Percentiles rank a stretch among this genome's conserved stretches.
These are phyloP conservation scores for Diaporthe eres DNA, from an alignment of 2,329 filamentous ascomycete genomes.

Conservation along the genomic window DNA sequence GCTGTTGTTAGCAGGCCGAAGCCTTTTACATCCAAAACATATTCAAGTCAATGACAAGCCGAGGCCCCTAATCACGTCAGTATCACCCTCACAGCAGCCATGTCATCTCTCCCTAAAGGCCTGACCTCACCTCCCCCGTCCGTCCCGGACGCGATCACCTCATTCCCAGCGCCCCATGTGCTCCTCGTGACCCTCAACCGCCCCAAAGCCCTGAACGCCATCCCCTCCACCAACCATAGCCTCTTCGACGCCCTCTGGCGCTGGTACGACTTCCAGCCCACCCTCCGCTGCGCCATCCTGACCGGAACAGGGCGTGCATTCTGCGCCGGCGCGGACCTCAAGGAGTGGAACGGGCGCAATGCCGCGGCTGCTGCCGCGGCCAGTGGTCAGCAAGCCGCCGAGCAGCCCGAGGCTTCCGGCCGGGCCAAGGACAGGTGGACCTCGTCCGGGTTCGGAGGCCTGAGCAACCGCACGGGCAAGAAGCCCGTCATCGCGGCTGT, in stretches of 20 bases:
- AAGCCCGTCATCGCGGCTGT: slow-evolving; percentile 85
- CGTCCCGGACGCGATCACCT: slow-evolving; percentile 58
- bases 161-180: slow-evolving; percentile 67
- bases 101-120: slow-evolving; percentile 29
- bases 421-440: slow-evolving; percentile 9
- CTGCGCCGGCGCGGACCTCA: slow-evolving; percentile 77
- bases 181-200: slow-evolving; percentile 74
- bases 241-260: slow-evolving; percentile 60
- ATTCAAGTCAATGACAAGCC: neutral
- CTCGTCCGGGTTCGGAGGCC: slow-evolving; percentile 72
- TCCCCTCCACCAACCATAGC: slow-evolving; percentile 63
- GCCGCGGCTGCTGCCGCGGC: slow-evolving; percentile 28
- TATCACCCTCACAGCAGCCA: slow-evolving; percentile 7
- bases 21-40: neutral
- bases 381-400: slow-evolving; percentile 27
- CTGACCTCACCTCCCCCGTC: slow-evolving; percentile 56
- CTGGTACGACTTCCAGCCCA: slow-evolving; percentile 75
- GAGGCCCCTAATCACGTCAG: neutral
- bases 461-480: slow-evolving; percentile 76
- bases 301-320: slow-evolving; percentile 76
- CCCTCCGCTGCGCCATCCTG: slow-evolving; percentile 72
- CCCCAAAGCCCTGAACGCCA: slow-evolving; percentile 70
- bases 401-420: slow-evolving; percentile 49
- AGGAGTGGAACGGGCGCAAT: slow-evolving; percentile 71
- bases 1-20: no score